Percentiles rank a stretch among this genome's conserved stretches.
These are phyloP conservation scores for Durotheca rogersii DNA, from an alignment of 495 filamentous ascomycete genomes.

Conservation along the genomic window DNA sequence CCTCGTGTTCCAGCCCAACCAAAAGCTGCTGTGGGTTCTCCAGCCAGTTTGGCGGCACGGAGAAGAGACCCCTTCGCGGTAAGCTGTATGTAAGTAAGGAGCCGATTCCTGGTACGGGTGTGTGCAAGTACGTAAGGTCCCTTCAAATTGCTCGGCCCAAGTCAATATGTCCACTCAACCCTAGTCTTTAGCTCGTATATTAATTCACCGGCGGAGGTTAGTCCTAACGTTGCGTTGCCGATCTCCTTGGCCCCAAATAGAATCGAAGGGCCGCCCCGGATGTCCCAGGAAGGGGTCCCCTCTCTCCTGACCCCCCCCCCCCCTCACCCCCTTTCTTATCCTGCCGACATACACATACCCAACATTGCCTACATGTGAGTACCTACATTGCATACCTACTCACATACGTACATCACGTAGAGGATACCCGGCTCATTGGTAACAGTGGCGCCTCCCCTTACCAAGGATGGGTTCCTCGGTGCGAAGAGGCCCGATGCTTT, in stretches of 20 bases:
- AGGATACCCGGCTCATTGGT: no score
- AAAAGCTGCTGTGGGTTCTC: constrained; percentile 24
- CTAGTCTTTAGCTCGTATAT: constrained; percentile 30
- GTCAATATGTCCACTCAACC: constrained; percentile 29
- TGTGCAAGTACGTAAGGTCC: constrained; percentile 28
- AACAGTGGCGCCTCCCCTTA: no score
- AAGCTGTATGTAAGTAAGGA: constrained; percentile 26
- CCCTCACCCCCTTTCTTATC: constrained; percentile 23
- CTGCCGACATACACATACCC: no score
- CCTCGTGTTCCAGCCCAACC: constrained; percentile 33
- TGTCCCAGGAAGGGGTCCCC: no score
- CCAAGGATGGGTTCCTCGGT: constrained; percentile 24
- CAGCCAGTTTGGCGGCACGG: constrained; percentile 16
- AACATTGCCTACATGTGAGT: no score
- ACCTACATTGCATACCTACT: no score
- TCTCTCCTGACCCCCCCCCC: no score
- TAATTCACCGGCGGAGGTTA: constrained; percentile 29
- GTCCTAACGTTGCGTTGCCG: constrained; percentile 31
- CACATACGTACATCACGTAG: no score
- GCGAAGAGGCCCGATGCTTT: constrained; percentile 10
- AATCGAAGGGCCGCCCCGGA: constrained; percentile 33
- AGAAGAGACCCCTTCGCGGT: constrained; percentile 27
- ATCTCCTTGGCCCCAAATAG: constrained; percentile 28
- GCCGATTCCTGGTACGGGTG: constrained; percentile 19
- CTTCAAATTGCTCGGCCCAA: constrained; percentile 22